Conservation (phyloP, 1,284 basidiomycete genomes). For the Trametes sp. region DNA sequence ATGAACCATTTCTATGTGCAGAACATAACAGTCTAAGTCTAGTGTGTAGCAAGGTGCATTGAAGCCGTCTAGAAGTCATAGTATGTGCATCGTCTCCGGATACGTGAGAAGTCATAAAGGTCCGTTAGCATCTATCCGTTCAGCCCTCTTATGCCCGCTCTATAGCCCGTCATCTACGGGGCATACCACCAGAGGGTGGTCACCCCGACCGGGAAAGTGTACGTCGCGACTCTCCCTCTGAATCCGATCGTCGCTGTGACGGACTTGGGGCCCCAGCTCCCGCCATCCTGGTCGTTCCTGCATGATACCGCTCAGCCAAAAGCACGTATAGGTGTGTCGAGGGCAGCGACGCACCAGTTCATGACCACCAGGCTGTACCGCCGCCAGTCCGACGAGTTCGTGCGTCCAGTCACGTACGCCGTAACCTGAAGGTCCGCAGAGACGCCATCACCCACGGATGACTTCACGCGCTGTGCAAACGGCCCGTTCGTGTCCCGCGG, state of each 20-base stretch:
- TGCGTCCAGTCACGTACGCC: constrained; percentile 67
- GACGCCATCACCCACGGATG: constrained; percentile 62
- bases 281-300: constrained; percentile 56
- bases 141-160: neutral
- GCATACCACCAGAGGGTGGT: constrained; percentile 55
- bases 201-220: constrained; percentile 72
- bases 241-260: constrained; percentile 73
- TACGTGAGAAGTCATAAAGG: no score
- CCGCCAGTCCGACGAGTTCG: constrained; percentile 59
- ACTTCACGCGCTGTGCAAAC: constrained; percentile 70
- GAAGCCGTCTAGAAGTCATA: no score
- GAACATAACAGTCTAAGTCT: no score
- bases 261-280: constrained; percentile 64
- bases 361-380: constrained; percentile 74
- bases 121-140: neutral
- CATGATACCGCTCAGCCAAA: neutral
- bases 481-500: constrained; percentile 72
- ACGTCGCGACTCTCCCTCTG: constrained; percentile 67
- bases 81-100: no score
- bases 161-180: neutral
- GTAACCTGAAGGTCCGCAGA: constrained; percentile 64
- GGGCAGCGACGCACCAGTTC: constrained; percentile 49
- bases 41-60: no score
- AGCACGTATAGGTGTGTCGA: no score
- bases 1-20: no score